Evolutionary conservation across 805 yeast species (phyloP), one percentile per base, ranked within the genome.

Genomic region (Debaryomyces prosopidis): DNA sequence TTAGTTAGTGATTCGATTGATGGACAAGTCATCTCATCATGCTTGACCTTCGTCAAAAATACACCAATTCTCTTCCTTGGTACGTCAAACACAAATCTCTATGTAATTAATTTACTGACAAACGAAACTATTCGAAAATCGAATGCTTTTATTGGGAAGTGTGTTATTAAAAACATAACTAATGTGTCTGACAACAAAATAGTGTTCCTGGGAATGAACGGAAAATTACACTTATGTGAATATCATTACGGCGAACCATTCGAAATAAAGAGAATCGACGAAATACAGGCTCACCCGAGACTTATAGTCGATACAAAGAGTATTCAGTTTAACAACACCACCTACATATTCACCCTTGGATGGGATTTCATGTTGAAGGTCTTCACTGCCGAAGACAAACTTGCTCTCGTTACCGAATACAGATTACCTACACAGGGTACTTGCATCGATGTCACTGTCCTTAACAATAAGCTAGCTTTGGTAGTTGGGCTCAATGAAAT

Each of bases 401-500:
- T 45, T 15, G 15, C 19, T 4, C 37, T 10, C 9, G 43, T 60
- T 0, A 40, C 49, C 17, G 61, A 55, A 8, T 48, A 52, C 49
- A 76, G 73, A 49, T 53, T 85, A 14, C 50, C 70, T 10, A 71
- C 80, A 4, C 76, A 77, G 41, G 84, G 87, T 2, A 71, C 81
- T 1, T 73, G 86, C 36, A 49, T 85, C 30, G 74, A 75, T 35
- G 58, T 69, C 1, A 53, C 63, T n/a, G 50, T 43, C 5, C 50
- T 51, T 41, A 41, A 62, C 0, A 55, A 53, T 23, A 31, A 53
- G 40, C 72, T 82, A 2, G 50, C 76, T 1, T 56, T 84, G 2
- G 60, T 83, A n/a, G 61, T 84, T 0, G 82, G 88, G 3, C 75
- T 85, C 52, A 57, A 73, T 26, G 89, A 86, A 26, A 76, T 79